Evolutionary conservation across 768 basidiomycete species (phyloP), one percentile per base, ranked within the genome.

Genomic region (Neoboletus brunneissimus): DNA sequence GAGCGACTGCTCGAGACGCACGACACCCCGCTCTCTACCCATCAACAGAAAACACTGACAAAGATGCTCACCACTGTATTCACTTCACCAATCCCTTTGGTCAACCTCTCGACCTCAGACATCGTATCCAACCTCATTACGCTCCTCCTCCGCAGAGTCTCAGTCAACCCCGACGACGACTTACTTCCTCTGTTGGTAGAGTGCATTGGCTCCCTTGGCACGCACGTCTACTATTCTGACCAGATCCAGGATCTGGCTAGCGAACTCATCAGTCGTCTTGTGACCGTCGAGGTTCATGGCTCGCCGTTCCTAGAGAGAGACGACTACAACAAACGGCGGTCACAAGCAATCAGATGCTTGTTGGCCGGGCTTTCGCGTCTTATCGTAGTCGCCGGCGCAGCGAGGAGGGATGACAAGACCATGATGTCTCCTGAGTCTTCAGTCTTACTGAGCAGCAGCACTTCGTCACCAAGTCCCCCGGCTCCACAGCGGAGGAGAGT

Each of bases 201-300:
- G 53, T 88, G 89, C 65, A 87, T 95, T 42, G 78, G 88, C 3
- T 90, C 94, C 0, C 77, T 98, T 12, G 93, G 93, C 35, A 85
- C 88, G 12, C 94, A 96, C 66, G 86, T 96, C 52, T 95, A 97
- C 75, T 98, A 98, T 67, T 89, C 92, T 38, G 95, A 97, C 71
- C 95, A 98, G 72, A 92, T 94, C 48, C 91, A 93, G 66, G 95
- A 97, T 67, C 83, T 97, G 43, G 85, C 91, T 2, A 87, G 85
- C 53, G 94, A 95, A 70, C 73, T 95, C 44, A 83, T 93, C 41
- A 81, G 81, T 58, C 85, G 92, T 18, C 79, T 97, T 16, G 77
- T 86, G 5, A 75, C 83, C 3, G 73, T 94, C 25, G 89, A 94
- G 63, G 75, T 81, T 4, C 86, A 84, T 62, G 86, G 86, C 8